Conservation (phyloP, 1,284 basidiomycete species). For the Veloboletus limbatus region DNA sequence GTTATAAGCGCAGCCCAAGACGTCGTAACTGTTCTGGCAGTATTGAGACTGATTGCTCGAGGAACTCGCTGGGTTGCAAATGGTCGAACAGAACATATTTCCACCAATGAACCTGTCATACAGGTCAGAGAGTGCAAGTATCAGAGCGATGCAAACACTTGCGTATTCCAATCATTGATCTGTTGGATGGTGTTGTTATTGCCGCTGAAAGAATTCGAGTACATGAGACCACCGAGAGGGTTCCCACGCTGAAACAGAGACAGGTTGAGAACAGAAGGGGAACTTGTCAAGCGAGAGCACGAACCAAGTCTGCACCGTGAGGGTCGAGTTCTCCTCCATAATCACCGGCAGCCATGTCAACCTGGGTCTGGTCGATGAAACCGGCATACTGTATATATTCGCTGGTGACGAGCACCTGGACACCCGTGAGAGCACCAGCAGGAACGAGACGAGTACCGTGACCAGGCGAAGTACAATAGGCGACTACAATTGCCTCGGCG, state of each 20-base stretch:
- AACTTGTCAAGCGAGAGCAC: background rate
- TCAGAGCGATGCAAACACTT: slow-evolving; percentile 16
- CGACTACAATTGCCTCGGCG: slow-evolving; percentile 56
- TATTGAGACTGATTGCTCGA: slow-evolving; percentile 41
- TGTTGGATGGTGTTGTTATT: slow-evolving; percentile 43
- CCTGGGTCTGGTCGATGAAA: slow-evolving; percentile 57
- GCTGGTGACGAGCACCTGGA: slow-evolving; percentile 55
- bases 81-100: slow-evolving; percentile 48
- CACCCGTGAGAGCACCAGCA: slow-evolving; percentile 44
- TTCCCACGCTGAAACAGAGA: slow-evolving; percentile 49
- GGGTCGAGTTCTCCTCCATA: slow-evolving; percentile 72
- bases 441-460: slow-evolving; percentile 60
- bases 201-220: slow-evolving; percentile 47
- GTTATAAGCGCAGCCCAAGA: slow-evolving; percentile 68
- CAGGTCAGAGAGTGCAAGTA: slow-evolving; percentile 1
- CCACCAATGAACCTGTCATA: slow-evolving; percentile 58
- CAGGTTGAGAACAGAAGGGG: background rate
- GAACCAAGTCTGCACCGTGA: slow-evolving; percentile 56
- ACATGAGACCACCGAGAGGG: slow-evolving; percentile 62
- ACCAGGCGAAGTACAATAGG: slow-evolving; percentile 58
- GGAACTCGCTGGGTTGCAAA: slow-evolving; percentile 53
- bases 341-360: slow-evolving; percentile 55
- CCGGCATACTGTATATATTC: slow-evolving; percentile 65
- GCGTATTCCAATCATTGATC: slow-evolving; percentile 57
- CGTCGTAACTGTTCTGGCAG: slow-evolving; percentile 65